Percentiles rank a stretch among this genome's conserved stretches.
phyloP scores from a whole-genome alignment of 2,329 filamentous ascomycete genomes.

The Penicillium sp. region DNA sequence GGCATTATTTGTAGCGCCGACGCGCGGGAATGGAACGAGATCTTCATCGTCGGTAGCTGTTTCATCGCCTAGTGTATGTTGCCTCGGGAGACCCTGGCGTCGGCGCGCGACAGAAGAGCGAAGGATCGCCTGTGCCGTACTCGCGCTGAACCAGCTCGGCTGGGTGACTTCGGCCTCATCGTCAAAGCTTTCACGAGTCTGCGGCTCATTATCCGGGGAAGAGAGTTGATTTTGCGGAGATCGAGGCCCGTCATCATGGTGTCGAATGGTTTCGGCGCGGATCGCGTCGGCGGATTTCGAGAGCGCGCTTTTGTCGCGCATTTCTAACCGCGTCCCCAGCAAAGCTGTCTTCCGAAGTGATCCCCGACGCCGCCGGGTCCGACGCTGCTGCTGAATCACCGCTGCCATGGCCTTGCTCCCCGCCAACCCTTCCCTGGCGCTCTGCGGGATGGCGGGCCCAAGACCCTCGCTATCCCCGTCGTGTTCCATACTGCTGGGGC shows the following conservation, averaged over 20 bases:
- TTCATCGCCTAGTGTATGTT: conserved; percentile 55
- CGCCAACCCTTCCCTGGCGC: conserved; percentile 9
- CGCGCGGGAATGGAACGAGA: conserved; percentile 57
- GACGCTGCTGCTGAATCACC: conserved; percentile 46
- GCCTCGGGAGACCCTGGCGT: conserved; percentile 44
- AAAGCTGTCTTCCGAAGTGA: conserved; percentile 83
- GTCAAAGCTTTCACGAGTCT: conserved; percentile 13
- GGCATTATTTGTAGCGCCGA: conserved; percentile 33
- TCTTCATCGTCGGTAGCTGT: conserved; percentile 85
- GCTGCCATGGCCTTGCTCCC: conserved; percentile 48
- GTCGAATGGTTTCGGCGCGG: conserved; percentile 8
- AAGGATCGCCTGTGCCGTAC: conserved; percentile 13
- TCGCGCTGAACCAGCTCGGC: conserved; percentile 16
- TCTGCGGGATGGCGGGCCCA: conserved; percentile 24
- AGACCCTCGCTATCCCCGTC: conserved; percentile 24
- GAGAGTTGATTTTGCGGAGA: conserved; percentile 8
- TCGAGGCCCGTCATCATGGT: conserved; percentile 7
- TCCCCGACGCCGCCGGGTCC: conserved; percentile 67
- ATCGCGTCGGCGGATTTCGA: conserved; percentile 17
- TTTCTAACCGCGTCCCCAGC: conserved; percentile 53
- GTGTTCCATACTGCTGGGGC: conserved; percentile 25
- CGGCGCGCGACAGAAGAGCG: conserved; percentile 27
- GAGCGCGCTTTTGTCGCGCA: conserved; percentile 29
- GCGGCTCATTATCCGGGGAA: conserved; percentile 8
- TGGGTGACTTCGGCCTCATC: conserved; percentile 12